Evolutionary conservation across 257 asterid species (phyloP).

Genomic region (Leptodermis oblonga): DNA sequence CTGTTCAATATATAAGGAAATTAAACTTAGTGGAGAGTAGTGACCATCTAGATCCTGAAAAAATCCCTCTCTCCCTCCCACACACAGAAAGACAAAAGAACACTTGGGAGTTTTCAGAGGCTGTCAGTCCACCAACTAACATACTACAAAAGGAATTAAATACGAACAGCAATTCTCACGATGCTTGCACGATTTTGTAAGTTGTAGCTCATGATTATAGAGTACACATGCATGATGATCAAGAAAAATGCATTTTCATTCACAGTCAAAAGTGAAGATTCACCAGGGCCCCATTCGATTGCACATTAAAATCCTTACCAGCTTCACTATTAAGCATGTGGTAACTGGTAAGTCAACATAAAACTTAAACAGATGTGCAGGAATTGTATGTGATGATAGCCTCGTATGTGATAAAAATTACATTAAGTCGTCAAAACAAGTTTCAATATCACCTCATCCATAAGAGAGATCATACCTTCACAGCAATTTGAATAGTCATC

Average conservation of each 20-base stretch:
- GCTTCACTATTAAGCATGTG: neutral
- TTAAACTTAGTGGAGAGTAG: neutral
- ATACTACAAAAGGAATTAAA: neutral
- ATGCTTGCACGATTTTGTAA: neutral
- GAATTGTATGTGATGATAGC: neutral
- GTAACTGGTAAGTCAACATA: neutral
- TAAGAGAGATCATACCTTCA: conserved; percentile 46
- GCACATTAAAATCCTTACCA: neutral
- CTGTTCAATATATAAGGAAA: neutral
- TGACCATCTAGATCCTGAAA: neutral
- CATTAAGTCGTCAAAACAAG: neutral
- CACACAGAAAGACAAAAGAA: neutral
- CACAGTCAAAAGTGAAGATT: neutral
- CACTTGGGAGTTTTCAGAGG: neutral
- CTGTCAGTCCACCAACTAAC: neutral
- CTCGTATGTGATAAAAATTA: neutral
- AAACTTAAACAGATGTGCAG: neutral
- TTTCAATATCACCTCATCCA: neutral
- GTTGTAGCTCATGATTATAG: too few species aligned
- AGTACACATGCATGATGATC: neutral
- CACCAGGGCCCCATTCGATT: neutral
- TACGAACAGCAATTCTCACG: neutral
- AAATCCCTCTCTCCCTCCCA: neutral
- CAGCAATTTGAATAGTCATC: conserved; percentile 81
- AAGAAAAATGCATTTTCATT: too few species aligned